Percentiles rank a stretch among this genome's conserved stretches.
Evolutionary conservation across 768 basidiomycete species (phyloP).

Genomic region (Mycena capillaripes): DNA sequence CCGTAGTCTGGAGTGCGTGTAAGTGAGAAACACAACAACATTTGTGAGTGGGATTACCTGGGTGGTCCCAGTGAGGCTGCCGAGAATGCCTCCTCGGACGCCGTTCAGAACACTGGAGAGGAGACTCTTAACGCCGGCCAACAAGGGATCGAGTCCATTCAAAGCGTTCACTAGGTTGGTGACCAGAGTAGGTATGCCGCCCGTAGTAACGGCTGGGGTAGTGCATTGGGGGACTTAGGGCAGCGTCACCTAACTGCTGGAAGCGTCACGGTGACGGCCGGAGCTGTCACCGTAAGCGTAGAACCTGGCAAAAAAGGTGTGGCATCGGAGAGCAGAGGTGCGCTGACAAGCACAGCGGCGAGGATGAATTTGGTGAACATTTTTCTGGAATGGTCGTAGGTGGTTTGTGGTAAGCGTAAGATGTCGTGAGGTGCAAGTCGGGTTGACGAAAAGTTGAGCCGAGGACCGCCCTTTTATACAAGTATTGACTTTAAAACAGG

Average conservation of each 20-base stretch:
- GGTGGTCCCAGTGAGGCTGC: background rate
- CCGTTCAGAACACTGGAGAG: background rate
- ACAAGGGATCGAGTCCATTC: background rate
- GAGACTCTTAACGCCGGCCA: background rate
- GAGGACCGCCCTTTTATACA: background rate
- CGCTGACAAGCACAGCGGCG: background rate
- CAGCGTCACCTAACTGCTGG: too few species aligned
- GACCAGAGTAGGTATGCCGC: background rate
- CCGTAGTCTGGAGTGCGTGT: background rate
- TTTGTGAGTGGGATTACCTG: background rate
- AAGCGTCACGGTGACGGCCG: background rate
- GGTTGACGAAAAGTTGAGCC: background rate
- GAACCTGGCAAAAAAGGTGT: too few species aligned
- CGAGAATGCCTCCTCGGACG: background rate
- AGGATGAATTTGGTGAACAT: conserved; percentile 1
- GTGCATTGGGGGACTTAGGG: background rate
- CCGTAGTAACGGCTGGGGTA: too few species aligned
- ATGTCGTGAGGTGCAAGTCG: background rate
- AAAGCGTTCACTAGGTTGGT: background rate
- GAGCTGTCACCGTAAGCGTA: too few species aligned
- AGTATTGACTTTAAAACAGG: too few species aligned
- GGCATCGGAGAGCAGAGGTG: background rate
- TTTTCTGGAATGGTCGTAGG: background rate
- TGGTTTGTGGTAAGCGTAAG: background rate
- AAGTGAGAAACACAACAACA: background rate